phyloP scores from a whole-genome alignment of 129 eudicot species.

The Flaveria ramosissima region DNA sequence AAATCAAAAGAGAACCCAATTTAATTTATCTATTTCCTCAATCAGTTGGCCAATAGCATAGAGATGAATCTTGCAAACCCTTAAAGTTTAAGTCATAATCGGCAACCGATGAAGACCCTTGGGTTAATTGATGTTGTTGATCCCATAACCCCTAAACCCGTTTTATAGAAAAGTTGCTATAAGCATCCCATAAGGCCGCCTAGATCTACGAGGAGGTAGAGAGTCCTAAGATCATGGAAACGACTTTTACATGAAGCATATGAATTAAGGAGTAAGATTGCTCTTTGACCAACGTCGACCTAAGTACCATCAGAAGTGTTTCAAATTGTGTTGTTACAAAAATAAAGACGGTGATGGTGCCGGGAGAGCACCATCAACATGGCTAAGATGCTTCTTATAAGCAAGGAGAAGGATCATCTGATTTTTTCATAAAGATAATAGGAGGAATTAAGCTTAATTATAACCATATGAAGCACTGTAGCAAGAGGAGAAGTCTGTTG shows the following conservation, averaged over 20 bases:
- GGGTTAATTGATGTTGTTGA: background rate
- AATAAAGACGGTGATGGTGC: too few relatives aligned
- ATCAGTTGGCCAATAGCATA: background rate
- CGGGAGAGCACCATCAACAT: too few relatives aligned
- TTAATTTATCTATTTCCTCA: background rate
- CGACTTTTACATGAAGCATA: background rate
- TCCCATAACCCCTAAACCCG: background rate
- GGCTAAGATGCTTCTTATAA: too few relatives aligned
- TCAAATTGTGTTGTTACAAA: too few relatives aligned
- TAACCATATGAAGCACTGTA: too few relatives aligned
- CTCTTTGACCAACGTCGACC: background rate
- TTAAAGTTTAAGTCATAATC: too few relatives aligned
- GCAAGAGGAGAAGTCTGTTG: too few relatives aligned
- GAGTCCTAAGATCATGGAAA: background rate
- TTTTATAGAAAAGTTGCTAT: background rate
- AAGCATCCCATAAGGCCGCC: background rate
- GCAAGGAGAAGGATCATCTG: too few relatives aligned
- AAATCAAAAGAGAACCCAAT: background rate
- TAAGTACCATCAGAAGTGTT: background rate
- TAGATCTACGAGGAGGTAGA: background rate
- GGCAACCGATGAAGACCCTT: background rate
- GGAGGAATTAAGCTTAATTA: too few relatives aligned
- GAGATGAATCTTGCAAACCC: background rate
- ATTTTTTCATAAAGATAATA: too few relatives aligned
- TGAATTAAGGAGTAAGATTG: background rate